Evolutionary conservation across 345 rosid genomes (phyloP).

Genomic region (Aquilaria malaccensis): DNA sequence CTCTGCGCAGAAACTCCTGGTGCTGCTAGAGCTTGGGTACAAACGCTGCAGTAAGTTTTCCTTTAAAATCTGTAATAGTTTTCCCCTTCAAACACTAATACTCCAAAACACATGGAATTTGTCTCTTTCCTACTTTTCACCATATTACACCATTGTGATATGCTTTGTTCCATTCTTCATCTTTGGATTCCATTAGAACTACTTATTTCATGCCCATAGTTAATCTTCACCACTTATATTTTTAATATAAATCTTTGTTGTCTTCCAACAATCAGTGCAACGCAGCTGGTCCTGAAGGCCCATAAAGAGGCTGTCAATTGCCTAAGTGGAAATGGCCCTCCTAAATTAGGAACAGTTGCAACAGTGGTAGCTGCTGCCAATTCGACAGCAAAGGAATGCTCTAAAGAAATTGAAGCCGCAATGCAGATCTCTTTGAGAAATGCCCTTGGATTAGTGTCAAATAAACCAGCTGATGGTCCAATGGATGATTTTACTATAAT

Average conservation of each 20-base stretch:
- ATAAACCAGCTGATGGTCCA: constrained; percentile 64
- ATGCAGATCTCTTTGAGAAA: constrained; percentile 97
- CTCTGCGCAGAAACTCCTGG: constrained; percentile 96
- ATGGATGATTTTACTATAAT: constrained; percentile 91
- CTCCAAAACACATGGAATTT: no score
- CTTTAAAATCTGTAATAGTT: background rate
- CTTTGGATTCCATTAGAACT: no score
- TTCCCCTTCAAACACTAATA: no score
- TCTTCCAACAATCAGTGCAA: constrained; percentile 45
- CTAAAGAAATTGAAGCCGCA: constrained; percentile 96
- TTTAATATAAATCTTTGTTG: constrained; percentile 6
- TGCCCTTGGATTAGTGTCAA: constrained; percentile 60
- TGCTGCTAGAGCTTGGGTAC: constrained; percentile 98
- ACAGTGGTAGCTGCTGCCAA: constrained; percentile 97
- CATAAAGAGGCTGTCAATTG: constrained; percentile 97
- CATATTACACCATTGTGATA: no score
- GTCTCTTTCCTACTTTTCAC: no score
- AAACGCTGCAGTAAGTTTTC: constrained; percentile 80
- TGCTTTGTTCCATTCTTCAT: no score
- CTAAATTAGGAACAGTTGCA: constrained; percentile 89
- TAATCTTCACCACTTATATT: background rate
- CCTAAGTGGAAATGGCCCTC: constrained; percentile 81
- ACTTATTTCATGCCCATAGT: background rate
- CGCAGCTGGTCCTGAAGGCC: constrained; percentile 89
- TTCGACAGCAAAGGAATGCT: constrained; percentile 89